Evolutionary conservation across 148 eudicot genomes (phyloP), one percentile per base, ranked within the genome.

Genomic region (Vaccinium darrowii): DNA sequence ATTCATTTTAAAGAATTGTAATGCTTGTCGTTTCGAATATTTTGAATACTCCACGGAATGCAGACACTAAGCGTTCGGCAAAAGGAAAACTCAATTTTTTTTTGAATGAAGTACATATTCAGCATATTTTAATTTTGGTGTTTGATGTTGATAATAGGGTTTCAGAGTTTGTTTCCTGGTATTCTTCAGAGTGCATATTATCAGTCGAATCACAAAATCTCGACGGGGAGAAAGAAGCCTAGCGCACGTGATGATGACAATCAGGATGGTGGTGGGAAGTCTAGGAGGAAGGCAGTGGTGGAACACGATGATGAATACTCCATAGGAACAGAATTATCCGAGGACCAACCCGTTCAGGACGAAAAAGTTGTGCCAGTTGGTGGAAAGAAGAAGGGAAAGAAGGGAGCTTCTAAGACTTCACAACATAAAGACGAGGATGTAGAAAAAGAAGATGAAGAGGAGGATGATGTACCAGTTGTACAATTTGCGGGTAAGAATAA

Each of bases 221-320:
- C 12, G 72, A 93, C 93, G 95, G 95, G 94, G 78, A 86, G 86
- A 82, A 94, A 94, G 88, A 92, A 93, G 91, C 81, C 92, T 3
- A 78, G 77, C 2, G 63, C 79, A 12, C 89, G 90, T 19, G 92
- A 91, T n/a, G 90, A 90, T 8, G 91, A 92, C 23, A 62, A 67
- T 21, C 87, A 71, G 54, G 88, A 81, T 5, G 91, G 86, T 21
- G 93, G 88, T 13, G 94, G 90, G 25, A 91, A 87, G 79, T 88
- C 90, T 0, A 93, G 84, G 88, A 95, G 92, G 91, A 95, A 94
- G 91, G 87, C 91, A 49, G 47, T 84, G 47, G 88, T 88, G 25
- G 92, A 93, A 79, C 92, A 92, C 79, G 99, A 96, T 81, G 96
- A 95, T 88, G 98, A 95, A 79, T 95, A 94, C 81, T 90, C 92